Evolutionary conservation across 805 yeast species (phyloP).

Genomic region (Candida gorgasii): DNA sequence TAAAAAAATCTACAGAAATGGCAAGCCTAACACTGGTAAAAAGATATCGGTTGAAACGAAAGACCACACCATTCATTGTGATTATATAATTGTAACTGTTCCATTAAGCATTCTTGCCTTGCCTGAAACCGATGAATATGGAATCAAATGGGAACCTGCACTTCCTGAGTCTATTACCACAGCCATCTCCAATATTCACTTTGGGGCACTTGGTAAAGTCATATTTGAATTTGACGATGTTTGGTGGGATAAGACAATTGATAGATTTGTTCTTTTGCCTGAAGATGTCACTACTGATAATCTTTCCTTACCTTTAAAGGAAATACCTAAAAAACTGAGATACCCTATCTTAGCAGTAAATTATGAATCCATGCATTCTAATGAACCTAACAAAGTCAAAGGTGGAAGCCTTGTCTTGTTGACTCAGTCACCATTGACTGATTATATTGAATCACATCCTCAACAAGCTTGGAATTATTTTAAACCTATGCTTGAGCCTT

Average conservation of each 20-base stretch:
- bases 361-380: conserved; percentile 44
- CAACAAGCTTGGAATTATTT: conserved; percentile 57
- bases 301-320: conserved; percentile 11
- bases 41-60: conserved; percentile 34
- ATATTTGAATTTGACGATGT: conserved; percentile 40
- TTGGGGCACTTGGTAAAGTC: conserved; percentile 44
- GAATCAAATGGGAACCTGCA: conserved; percentile 39
- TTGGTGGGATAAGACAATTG: conserved; percentile 46
- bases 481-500: conserved; percentile 49
- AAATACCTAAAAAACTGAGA: conserved; percentile 48
- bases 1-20: conserved; percentile 31
- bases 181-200: conserved; percentile 29
- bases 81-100: conserved; percentile 68
- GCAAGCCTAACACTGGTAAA: conserved; percentile 10
- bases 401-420: conserved; percentile 62
- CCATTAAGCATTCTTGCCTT: conserved; percentile 72
- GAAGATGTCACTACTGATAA: conserved; percentile 11
- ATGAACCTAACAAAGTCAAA: background rate
- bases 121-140: conserved; percentile 36
- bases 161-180: conserved; percentile 20
- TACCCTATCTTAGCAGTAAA: conserved; percentile 67
- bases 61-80: conserved; percentile 38
- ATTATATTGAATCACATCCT: conserved; percentile 53
- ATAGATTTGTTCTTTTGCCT: conserved; percentile 39
- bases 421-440: conserved; percentile 73